Conservation (phyloP, 2,329 filamentous ascomycete genomes). For the Coniochaeta sp. region DNA sequence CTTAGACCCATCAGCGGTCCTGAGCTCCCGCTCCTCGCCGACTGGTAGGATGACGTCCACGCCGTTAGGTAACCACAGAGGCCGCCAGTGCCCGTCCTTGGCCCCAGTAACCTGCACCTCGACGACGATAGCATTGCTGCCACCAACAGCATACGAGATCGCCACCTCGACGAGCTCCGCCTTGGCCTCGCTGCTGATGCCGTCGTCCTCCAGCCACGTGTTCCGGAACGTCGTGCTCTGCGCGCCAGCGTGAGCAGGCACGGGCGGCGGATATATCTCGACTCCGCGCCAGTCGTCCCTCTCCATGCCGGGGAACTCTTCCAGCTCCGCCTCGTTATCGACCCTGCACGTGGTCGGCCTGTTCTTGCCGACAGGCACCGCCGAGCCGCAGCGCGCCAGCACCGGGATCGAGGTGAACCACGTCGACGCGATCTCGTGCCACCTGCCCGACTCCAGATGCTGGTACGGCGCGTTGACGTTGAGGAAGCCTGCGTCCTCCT, state of each 20-base stretch:
- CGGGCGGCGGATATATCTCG: slow-evolving; percentile 25
- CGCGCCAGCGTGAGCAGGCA: not conserved
- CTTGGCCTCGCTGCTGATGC: slow-evolving; percentile 16
- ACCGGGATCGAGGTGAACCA: slow-evolving; percentile 24
- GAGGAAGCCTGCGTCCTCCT: slow-evolving; percentile 42
- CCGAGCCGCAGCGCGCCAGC: slow-evolving; percentile 20
- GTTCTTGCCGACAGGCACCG: slow-evolving; percentile 24
- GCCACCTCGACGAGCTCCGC: slow-evolving; percentile 15
- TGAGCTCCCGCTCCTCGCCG: slow-evolving; percentile 21
- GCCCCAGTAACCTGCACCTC: slow-evolving; percentile 8
- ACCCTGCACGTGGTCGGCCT: slow-evolving; percentile 16
- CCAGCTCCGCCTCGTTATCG: slow-evolving; percentile 13
- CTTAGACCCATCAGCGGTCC: not conserved
- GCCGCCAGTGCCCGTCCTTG: slow-evolving; percentile 16
- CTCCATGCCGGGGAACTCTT: slow-evolving; percentile 19
- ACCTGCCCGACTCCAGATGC: slow-evolving; percentile 30
- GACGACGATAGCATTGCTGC: slow-evolving; percentile 11
- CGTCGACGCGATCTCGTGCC: slow-evolving; percentile 20
- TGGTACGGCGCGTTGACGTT: slow-evolving; percentile 50
- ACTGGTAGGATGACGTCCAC: slow-evolving; percentile 20
- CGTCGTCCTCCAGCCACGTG: slow-evolving; percentile 24
- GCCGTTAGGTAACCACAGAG: slow-evolving; percentile 19
- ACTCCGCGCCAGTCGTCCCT: slow-evolving; percentile 24
- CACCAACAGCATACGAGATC: slow-evolving; percentile 13
- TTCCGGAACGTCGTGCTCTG: slow-evolving; percentile 11